Conservation (phyloP, 495 filamentous ascomycete species). For the Physcia stellaris region DNA sequence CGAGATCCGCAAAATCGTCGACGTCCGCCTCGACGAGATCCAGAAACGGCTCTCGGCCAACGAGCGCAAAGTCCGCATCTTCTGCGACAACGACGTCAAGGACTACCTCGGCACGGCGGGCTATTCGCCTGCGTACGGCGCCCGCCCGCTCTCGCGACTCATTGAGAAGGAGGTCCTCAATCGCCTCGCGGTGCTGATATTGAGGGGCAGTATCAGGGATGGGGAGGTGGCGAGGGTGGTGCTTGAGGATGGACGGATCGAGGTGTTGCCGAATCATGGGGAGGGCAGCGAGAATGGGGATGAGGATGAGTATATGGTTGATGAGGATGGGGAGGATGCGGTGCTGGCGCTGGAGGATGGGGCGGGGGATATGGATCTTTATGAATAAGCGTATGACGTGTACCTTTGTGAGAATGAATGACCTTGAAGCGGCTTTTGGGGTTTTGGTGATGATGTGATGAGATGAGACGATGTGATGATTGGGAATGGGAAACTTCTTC, state of each 20-base stretch:
- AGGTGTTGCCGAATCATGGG: conserved; percentile 73
- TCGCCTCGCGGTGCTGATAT: conserved; percentile 74
- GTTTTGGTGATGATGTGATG: too few relatives aligned
- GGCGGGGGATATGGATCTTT: conserved; percentile 59
- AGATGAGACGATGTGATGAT: too few relatives aligned
- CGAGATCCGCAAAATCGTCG: conserved; percentile 93
- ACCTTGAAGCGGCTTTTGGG: too few relatives aligned
- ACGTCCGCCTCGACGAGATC: conserved; percentile 76
- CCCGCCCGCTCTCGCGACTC: conserved; percentile 70
- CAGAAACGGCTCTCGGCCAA: conserved; percentile 76
- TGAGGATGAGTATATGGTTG: conserved; percentile 51
- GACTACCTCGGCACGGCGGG: conserved; percentile 80
- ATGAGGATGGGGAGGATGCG: conserved; percentile 59
- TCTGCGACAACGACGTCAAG: conserved; percentile 67
- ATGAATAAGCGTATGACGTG: conserved; percentile 36
- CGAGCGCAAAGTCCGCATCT: conserved; percentile 64
- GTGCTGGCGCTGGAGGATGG: conserved; percentile 49
- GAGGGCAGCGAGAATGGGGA: conserved; percentile 46
- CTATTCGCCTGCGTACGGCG: conserved; percentile 90
- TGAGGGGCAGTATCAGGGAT: conserved; percentile 71
- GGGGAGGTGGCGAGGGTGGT: conserved; percentile 71
- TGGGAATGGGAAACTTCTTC: too few relatives aligned
- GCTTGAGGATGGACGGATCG: conserved; percentile 60
- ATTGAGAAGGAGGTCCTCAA: conserved; percentile 97
- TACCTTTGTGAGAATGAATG: too few relatives aligned